These are phyloP conservation scores for Abrus pulchellus DNA, from an alignment of 306 rosid genomes.

Conservation along the genomic window DNA sequence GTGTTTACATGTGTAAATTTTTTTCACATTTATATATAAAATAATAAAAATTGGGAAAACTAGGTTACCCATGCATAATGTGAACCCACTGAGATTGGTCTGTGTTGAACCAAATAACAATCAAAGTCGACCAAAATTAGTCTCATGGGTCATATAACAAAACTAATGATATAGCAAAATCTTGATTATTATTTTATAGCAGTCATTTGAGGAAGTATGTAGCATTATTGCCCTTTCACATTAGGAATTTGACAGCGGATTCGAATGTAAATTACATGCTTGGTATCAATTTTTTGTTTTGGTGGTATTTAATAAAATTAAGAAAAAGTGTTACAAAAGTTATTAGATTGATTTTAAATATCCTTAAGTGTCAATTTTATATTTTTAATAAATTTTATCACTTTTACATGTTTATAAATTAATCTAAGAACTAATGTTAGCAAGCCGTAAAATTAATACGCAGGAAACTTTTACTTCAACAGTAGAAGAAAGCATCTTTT, in stretches of 20 bases:
- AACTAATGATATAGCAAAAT: constrained; percentile 22
- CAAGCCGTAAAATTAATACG: background rate
- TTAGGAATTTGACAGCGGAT: constrained; percentile 9
- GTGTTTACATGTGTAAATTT: no score
- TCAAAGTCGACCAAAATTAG: background rate
- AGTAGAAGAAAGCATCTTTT: background rate
- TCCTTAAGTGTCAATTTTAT: no score
- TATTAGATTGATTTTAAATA: no score
- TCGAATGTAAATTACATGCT: constrained; percentile 4
- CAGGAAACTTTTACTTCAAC: constrained; percentile 5
- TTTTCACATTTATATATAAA: no score
- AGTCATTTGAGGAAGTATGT: constrained; percentile 6
- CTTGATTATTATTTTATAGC: background rate
- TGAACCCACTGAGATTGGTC: constrained; percentile 11
- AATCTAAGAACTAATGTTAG: no score
- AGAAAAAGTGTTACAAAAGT: no score
- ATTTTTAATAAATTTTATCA: no score
- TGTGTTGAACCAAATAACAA: background rate
- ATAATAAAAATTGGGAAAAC: background rate
- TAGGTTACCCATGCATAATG: background rate
- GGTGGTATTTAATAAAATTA: constrained; percentile 8
- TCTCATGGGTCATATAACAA: constrained; percentile 1
- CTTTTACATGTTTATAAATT: no score
- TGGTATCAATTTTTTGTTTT: background rate
- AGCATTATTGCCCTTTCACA: constrained; percentile 5